Evolutionary conservation across 192 early-diverging fungal genomes (phyloP), one percentile per base, ranked within the genome.

Genomic region (Funneliformis geosporum): DNA sequence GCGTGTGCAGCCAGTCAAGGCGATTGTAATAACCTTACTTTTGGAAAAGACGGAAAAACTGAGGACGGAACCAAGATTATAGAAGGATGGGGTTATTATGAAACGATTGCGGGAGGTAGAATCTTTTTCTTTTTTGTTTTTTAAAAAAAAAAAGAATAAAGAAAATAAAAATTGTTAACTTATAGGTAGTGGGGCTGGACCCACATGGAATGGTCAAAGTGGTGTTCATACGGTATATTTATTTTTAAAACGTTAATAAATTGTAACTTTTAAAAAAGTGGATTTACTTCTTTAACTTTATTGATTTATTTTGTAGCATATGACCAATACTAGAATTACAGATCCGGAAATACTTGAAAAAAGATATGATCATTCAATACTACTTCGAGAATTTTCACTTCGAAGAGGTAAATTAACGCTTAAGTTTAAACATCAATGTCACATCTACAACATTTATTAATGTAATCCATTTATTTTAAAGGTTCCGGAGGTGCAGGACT

Each of bases 241-340:
- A 66, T 16, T 46, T 46, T 69, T 60, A n/a, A 59, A 5, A 25
- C 12, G 16, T 78, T 43, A 14, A 39, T 76, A 28, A 9, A 14
- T 44, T 25, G 8, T 2, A 66, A 14, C 2, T 68, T 68, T 3
- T n/a, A 9, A 69, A 27, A n/a, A 65, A 46, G 1, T 44, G 8
- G 21, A 40, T 44, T 47, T 18, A 14, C 16, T 16, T 38, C 11
- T 39, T 46, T n/a, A 59, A 40, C 16, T 67, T 78, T 65, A n/a
- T n/a, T n/a, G n/a, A n/a, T n/a, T n/a, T n/a, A 66, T 60, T 47
- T 59, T 39, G 8, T 83, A 89, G 73, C 95, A 97, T 81, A 96
- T 97, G 96, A 99, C 97, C 42, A 99, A 99, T 81, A 99, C 97
- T 0, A 89, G 96, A 25, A 98, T 97, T 80, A 99, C 97, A 1